Conservation (phyloP, 129 eudicot genomes). For the Ambrosia artemisiifolia region DNA sequence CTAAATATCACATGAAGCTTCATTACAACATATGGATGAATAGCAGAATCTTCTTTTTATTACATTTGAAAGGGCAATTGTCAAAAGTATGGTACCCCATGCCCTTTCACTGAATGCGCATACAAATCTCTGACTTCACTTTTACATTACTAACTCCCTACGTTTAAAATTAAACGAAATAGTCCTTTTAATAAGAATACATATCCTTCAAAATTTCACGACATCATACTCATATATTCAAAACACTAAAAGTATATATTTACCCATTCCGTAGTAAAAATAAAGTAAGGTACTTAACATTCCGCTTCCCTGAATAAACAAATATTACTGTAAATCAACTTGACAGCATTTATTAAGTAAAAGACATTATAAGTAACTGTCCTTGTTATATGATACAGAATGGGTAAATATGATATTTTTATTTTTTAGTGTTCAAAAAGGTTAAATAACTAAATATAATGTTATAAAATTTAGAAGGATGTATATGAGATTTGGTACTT, state of each 20-base stretch:
- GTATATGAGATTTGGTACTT: not conserved
- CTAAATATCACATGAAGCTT: slow-evolving; percentile 33
- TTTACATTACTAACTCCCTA: not conserved
- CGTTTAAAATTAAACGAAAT: not conserved
- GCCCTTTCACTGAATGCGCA: not conserved
- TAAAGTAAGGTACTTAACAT: not conserved
- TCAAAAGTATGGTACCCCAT: not conserved
- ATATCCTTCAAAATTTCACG: not conserved
- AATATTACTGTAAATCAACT: not conserved
- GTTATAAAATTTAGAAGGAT: not conserved
- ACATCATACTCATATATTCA: not conserved
- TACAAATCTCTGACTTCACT: not conserved
- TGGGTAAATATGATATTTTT: not conserved
- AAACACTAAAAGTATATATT: not conserved
- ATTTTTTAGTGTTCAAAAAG: not conserved
- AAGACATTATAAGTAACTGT: not conserved
- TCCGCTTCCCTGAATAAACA: not conserved
- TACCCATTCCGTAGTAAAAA: not conserved
- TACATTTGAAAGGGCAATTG: not conserved
- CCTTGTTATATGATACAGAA: not conserved
- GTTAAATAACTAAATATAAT: not conserved
- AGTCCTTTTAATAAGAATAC: not conserved
- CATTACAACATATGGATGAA: slow-evolving; percentile 16
- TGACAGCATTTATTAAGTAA: not conserved
- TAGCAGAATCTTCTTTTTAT: not conserved